A percentile compares a stretch with the other conserved stretches of the same genome.
Evolutionary conservation across 2,329 filamentous ascomycete genomes (phyloP).

Genomic region (Cryphonectria carpinicola): DNA sequence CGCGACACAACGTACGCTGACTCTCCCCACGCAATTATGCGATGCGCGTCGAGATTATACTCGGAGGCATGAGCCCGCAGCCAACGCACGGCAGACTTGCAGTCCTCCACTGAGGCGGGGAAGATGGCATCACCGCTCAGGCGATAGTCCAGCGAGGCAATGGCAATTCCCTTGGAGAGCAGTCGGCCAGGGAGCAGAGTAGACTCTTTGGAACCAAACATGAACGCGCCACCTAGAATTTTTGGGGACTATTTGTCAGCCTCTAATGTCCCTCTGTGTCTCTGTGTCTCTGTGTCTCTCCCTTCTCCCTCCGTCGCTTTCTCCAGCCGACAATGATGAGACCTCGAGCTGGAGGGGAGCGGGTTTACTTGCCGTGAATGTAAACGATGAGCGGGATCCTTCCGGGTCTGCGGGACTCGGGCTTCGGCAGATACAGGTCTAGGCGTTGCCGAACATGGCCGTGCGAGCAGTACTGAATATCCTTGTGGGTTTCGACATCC

Average conservation of each 20-base stretch:
- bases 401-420: not conserved
- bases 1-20: slow-evolving; percentile 16
- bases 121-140: slow-evolving; percentile 28
- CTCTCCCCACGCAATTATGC: slow-evolving; percentile 26
- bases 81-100: slow-evolving; percentile 29
- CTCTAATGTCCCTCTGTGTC: not conserved
- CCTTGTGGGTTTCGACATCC: slow-evolving; percentile 20
- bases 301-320: too few species aligned
- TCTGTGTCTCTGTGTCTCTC: not conserved
- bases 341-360: not conserved
- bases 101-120: slow-evolving; percentile 26
- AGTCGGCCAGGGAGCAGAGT: slow-evolving; percentile 23
- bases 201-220: slow-evolving; percentile 25
- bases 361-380: slow-evolving; percentile 17
- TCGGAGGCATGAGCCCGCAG: slow-evolving; percentile 23
- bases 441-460: slow-evolving; percentile 24
- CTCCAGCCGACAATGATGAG: not conserved
- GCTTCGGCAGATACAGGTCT: slow-evolving; percentile 26
- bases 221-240: slow-evolving; percentile 25
- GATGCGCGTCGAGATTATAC: slow-evolving; percentile 19
- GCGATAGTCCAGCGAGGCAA: slow-evolving; percentile 28
- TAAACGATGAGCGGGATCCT: slow-evolving; percentile 25
- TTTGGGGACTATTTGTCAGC: not conserved
- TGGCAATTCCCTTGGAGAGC: slow-evolving; percentile 22
- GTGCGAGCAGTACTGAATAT: slow-evolving; percentile 25